Conservation (phyloP, 2,329 filamentous ascomycete genomes). For the Plenodomus biglobosus region DNA sequence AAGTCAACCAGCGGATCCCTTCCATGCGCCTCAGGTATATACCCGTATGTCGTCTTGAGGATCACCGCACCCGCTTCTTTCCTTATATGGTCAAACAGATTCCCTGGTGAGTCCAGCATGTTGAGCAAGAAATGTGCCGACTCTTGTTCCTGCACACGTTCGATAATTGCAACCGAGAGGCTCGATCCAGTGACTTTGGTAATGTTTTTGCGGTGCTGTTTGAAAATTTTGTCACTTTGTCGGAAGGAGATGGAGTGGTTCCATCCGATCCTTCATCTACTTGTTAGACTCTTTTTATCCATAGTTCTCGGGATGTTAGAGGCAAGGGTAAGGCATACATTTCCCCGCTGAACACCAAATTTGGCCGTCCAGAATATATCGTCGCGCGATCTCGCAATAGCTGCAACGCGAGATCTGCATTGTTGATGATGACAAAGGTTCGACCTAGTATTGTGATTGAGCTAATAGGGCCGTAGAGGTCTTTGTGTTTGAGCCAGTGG, state of each 20-base stretch:
- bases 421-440: constrained; percentile 35
- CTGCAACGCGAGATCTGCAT: constrained; percentile 29
- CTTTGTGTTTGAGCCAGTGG: constrained; percentile 51
- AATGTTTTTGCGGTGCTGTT: constrained; percentile 29
- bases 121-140: constrained; percentile 32
- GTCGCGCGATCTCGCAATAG: constrained; percentile 24
- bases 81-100: constrained; percentile 31
- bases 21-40: constrained; percentile 46
- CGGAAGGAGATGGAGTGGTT: constrained; percentile 24
- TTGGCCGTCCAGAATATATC: constrained; percentile 24
- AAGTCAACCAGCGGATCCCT: constrained; percentile 51
- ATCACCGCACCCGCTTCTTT: constrained; percentile 34
- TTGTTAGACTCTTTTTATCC: not conserved
- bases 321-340: constrained; percentile 17
- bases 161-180: constrained; percentile 23
- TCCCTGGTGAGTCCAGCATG: constrained; percentile 20
- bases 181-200: constrained; percentile 29
- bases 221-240: constrained; percentile 24
- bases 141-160: constrained; percentile 33
- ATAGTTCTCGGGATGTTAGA: not conserved
- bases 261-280: constrained; percentile 26
- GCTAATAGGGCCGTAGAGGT: constrained; percentile 36
- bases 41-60: constrained; percentile 43
- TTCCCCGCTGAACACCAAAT: constrained; percentile 27
- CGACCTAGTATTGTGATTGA: constrained; percentile 34